phyloP scores from a whole-genome alignment of 1,139 yeast genomes.

The Zygoascus sp. region DNA sequence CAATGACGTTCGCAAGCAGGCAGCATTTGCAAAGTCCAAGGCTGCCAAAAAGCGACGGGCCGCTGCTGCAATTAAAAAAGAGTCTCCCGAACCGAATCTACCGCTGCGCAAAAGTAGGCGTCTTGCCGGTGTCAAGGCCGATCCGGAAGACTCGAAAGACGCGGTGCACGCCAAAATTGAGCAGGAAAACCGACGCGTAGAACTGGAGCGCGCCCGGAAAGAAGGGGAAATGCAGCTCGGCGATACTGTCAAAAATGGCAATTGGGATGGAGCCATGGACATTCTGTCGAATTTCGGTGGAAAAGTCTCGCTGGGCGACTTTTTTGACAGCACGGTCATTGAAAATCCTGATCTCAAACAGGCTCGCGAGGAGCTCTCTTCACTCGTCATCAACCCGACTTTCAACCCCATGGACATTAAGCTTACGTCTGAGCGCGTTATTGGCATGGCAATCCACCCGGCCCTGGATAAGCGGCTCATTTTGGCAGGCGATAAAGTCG shows the following conservation, averaged over 20 bases:
- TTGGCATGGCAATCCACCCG: slow-evolving; percentile 75
- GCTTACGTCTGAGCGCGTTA: slow-evolving; percentile 67
- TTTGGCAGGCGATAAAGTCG: slow-evolving; percentile 82
- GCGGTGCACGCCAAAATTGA: slow-evolving; percentile 24
- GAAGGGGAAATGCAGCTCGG: slow-evolving; percentile 36
- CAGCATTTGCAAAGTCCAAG: slow-evolving; percentile 10
- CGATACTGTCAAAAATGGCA: slow-evolving; percentile 33
- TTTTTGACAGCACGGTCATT: slow-evolving; percentile 50
- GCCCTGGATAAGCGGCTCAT: slow-evolving; percentile 55
- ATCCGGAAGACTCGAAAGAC: slow-evolving; percentile 21
- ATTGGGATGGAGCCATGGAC: slow-evolving; percentile 31
- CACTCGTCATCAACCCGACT: slow-evolving; percentile 43
- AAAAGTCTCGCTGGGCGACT: slow-evolving; percentile 73
- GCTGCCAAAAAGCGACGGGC: slow-evolving; percentile 34
- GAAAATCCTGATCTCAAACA: slow-evolving; percentile 35
- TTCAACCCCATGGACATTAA: slow-evolving; percentile 70
- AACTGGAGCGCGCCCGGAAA: slow-evolving; percentile 24
- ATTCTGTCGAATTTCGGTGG: slow-evolving; percentile 41
- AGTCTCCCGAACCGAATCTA: slow-evolving; percentile 16
- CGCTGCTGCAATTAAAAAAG: slow-evolving; percentile 14
- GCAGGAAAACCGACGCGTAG: slow-evolving; percentile 31
- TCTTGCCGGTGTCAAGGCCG: slow-evolving; percentile 33
- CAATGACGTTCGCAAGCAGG: slow-evolving; percentile 19
- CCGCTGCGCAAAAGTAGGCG: slow-evolving; percentile 35
- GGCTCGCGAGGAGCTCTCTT: slow-evolving; percentile 50